These are phyloP conservation scores for Phytophthora pisi DNA, from an alignment of 352 stramenopile species.

Conservation along the genomic window DNA sequence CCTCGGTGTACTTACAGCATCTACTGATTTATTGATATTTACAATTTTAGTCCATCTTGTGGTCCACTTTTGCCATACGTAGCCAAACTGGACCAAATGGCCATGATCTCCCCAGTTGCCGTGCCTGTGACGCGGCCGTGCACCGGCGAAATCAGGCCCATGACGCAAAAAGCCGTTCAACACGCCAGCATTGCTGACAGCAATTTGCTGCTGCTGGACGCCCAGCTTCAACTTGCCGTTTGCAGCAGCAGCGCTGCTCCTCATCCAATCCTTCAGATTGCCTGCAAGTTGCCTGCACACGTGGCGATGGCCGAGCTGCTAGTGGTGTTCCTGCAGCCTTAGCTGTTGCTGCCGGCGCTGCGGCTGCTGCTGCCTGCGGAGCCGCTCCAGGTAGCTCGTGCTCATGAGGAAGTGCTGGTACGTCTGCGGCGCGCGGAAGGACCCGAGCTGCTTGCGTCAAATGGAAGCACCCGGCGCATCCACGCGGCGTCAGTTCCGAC, in stretches of 20 bases:
- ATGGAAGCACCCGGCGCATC: conserved; percentile 12
- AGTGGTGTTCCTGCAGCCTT: background rate
- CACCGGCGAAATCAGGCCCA: conserved; percentile 30
- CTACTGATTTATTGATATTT: background rate
- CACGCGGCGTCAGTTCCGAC: conserved; percentile 12
- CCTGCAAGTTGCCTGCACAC: background rate
- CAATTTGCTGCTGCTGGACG: background rate
- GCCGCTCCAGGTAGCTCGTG: conserved; percentile 58
- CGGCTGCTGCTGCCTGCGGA: conserved; percentile 35
- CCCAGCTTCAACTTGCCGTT: conserved; percentile 30
- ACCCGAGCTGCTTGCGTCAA: conserved; percentile 26
- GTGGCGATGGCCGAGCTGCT: background rate
- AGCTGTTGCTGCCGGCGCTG: conserved; percentile 11
- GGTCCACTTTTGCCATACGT: background rate
- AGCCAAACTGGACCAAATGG: too few relatives aligned
- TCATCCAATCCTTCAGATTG: conserved; percentile 27
- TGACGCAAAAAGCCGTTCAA: conserved; percentile 28
- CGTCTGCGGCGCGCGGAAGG: conserved; percentile 15
- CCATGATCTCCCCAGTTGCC: too few relatives aligned
- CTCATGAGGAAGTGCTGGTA: conserved; percentile 61
- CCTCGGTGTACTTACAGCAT: background rate
- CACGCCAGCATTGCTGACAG: too few relatives aligned
- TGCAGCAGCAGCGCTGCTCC: background rate
- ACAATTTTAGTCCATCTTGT: background rate
- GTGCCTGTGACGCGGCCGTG: conserved; percentile 2